Evolutionary conservation across 2,329 filamentous ascomycete species (phyloP), one percentile per base, ranked within the genome.

Genomic region (Trichoderma gracile): DNA sequence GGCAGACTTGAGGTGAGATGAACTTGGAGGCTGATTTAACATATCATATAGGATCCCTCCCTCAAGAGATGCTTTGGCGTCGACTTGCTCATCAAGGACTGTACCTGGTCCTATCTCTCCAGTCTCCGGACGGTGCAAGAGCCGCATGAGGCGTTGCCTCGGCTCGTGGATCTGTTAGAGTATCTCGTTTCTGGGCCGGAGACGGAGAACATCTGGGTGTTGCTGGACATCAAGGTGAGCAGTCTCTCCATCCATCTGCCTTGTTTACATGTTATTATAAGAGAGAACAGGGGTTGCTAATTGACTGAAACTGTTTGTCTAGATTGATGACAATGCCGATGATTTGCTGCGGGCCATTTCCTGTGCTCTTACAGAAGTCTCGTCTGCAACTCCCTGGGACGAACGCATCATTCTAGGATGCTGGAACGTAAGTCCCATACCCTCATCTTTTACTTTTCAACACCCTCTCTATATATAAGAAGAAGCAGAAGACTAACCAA

Each of bases 151-250:
- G 80, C 82, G 1, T 89, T 98, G 86, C 87, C 93, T 5, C 82
- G 89, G 33, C 79, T 98, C 14, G 71, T 77, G 23, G 93, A 97
- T 71, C 78, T 97, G 60, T 79, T 97, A 9, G 81, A 85, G 65
- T 94, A 89, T 72, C 75, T 98, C 59, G 81, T 84, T 0, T 79
- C 84, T 68, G 88, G 82, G 0, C 74, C 45, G 1, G 67, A 65
- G 12, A 55, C 84, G 45, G 86, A 91, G 71, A 75, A 89, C 49
- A 81, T 93, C 10, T 97, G 93, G 93, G 71, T 95, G 6, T 76
- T 97, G 66, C 80, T 98, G 3, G 94, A 98, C 74, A 91, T 98
- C 74, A 98, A 97, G 81, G 88, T 91, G 75, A 21, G 72, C 67
- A 9, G 9, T 10, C 30, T 33, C 3, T 30, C 8, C 30, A 30